Evolutionary conservation across 345 rosid species (phyloP), one percentile per base, ranked within the genome.

Genomic region (Dipteronia sinensis): DNA sequence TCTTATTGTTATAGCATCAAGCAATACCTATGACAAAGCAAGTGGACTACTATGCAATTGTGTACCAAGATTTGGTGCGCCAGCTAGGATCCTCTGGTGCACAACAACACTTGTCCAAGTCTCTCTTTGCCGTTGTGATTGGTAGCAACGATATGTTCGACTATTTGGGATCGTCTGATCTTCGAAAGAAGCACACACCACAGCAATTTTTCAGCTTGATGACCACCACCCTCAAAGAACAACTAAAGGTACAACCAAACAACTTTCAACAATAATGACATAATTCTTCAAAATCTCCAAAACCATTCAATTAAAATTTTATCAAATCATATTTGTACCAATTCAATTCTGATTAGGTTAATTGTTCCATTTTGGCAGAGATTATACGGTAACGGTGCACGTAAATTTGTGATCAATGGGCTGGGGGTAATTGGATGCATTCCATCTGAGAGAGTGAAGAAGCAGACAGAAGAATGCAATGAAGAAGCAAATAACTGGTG

Each of bases 81-180:
- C 76, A 72, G 64, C 66, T 89, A 71, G 89, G 83, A 80, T 51
- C 84, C 15, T 12, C 82, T 3, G 82, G 16, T 47, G 86, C 87
- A 49, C 82, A 85, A 55, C 20, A 56, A 3, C 88, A 77, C 76
- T 4, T 87, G 2, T 77, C 94, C 0, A 90, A 86, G 67, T 91
- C 98, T 12, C 78, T 94, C 59, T 89, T 86, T 66, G 31, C 38
- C n/a, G 40, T 88, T 38, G 86, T 86, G 13, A 86, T 87, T 1
- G 97, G 97, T 0, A 91, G 94, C 83, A 93, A 94, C 17, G 97
- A 91, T 76, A 64, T 94, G 49, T 83, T 90, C 7, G 86, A 78
- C 56, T 93, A 90, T 68, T 84, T 71, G 40, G 84, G 84, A 27
- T 84, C 88, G 0, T 74, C 86, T 1, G 27, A 84, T 51, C 85